Evolutionary conservation across 495 filamentous ascomycete genomes (phyloP).

Genomic region (Acidiella bohemica): DNA sequence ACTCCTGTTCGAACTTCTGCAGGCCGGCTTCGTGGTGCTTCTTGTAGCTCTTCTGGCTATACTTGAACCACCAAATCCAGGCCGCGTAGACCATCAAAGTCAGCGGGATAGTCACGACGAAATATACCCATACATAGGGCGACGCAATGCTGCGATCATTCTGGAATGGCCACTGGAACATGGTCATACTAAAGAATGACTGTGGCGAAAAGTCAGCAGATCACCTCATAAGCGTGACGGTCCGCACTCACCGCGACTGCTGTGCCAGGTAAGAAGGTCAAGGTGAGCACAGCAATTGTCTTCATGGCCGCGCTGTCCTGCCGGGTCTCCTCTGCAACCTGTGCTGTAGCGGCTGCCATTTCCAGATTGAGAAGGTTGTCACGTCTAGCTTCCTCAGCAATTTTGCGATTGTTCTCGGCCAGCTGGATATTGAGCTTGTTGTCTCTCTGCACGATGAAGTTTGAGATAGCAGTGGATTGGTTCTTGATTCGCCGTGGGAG

Average conservation of each 20-base stretch:
- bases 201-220: not conserved
- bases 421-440: constrained; percentile 21
- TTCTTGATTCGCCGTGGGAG: constrained; percentile 19
- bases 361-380: constrained; percentile 21
- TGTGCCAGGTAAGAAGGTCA: constrained; percentile 22
- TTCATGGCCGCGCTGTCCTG: constrained; percentile 24
- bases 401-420: constrained; percentile 18
- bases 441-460: constrained; percentile 21
- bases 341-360: constrained; percentile 16
- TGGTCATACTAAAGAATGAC: constrained; percentile 17
- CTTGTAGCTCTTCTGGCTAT: constrained; percentile 3
- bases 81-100: constrained; percentile 10
- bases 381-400: constrained; percentile 19
- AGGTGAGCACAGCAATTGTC: constrained; percentile 22
- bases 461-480: constrained; percentile 21
- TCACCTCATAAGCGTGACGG: not conserved
- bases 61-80: constrained; percentile 14
- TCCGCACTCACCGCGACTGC: constrained; percentile 9
- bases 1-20: constrained; percentile 13
- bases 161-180: constrained; percentile 16
- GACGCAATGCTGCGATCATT: constrained; percentile 5
- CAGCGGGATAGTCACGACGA: constrained; percentile 16
- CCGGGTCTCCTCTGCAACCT: constrained; percentile 16
- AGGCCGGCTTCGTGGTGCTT: constrained; percentile 12
- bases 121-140: constrained; percentile 15